Evolutionary conservation across 73 alveolate genomes (phyloP).

Genomic region (Paramecium primaurelia): DNA sequence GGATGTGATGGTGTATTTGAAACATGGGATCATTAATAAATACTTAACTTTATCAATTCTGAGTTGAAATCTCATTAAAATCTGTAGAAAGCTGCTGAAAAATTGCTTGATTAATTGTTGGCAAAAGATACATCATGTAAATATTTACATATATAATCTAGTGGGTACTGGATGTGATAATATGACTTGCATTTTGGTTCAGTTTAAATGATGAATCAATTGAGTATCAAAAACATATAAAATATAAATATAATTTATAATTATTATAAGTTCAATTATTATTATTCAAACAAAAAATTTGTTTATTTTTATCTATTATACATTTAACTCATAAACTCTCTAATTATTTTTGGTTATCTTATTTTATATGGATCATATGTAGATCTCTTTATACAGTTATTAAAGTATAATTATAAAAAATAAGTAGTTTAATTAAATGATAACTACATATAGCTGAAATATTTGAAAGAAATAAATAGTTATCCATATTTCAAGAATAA

Average conservation of each 20-base stretch:
- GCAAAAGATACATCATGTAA: slow-evolving; percentile 66
- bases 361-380: too few species aligned
- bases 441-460: too few species aligned
- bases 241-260: background rate
- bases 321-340: too few species aligned
- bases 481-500: too few species aligned
- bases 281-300: background rate
- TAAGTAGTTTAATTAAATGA: too few species aligned
- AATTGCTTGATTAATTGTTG: slow-evolving; percentile 73
- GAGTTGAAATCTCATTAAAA: background rate
- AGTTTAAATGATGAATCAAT: slow-evolving; percentile 48
- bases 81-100: slow-evolving; percentile 66
- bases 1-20: slow-evolving; percentile 75
- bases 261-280: background rate
- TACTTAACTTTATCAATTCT: background rate
- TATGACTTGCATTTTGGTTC: slow-evolving; percentile 77
- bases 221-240: background rate
- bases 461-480: too few species aligned
- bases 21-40: slow-evolving; percentile 44
- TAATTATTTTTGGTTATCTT: background rate
- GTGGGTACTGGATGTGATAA: slow-evolving; percentile 89
- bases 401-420: too few species aligned
- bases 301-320: background rate
- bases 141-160: background rate
- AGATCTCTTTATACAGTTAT: too few species aligned